These are phyloP conservation scores for Hemisphaericaspora xylanilytica DNA, from an alignment of 1,139 yeast genomes.

Conservation along the genomic window DNA sequence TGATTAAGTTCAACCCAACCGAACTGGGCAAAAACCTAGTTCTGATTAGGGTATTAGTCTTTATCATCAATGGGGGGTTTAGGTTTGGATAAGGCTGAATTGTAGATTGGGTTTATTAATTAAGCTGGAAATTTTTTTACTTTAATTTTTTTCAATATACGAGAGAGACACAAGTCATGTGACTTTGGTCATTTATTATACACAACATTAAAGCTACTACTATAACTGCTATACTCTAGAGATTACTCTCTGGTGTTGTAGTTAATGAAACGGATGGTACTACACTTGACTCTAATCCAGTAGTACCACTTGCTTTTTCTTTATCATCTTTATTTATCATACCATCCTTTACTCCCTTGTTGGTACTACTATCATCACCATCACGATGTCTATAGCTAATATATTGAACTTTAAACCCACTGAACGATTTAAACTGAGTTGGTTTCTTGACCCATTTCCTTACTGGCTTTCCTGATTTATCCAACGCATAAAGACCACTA, in stretches of 20 bases:
- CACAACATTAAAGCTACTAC: not conserved
- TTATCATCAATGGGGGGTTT: not conserved
- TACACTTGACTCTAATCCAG: slow-evolving; percentile 1
- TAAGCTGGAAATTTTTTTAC: too few species aligned
- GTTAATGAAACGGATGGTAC: not conserved
- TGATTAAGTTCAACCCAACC: not conserved
- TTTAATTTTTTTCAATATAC: too few species aligned
- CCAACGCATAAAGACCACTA: slow-evolving; percentile 33
- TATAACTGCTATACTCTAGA: not conserved
- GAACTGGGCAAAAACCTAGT: not conserved
- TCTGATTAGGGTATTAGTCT: not conserved
- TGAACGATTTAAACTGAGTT: slow-evolving; percentile 51
- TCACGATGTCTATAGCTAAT: slow-evolving; percentile 28
- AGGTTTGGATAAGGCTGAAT: too few species aligned
- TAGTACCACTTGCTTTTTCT: slow-evolving; percentile 3
- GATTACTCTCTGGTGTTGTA: not conserved
- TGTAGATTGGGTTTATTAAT: too few species aligned
- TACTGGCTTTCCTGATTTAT: slow-evolving; percentile 49
- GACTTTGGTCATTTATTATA: not conserved
- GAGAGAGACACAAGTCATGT: too few species aligned
- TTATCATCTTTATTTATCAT: slow-evolving; percentile 7
- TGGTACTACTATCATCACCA: too few species aligned
- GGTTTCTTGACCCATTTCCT: slow-evolving; percentile 53
- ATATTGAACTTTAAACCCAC: slow-evolving; percentile 54
- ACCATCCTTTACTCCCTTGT: slow-evolving; percentile 6